Base-by-base conservation (phyloP, 768 basidiomycete species). In the Suillus discolor region DNA sequence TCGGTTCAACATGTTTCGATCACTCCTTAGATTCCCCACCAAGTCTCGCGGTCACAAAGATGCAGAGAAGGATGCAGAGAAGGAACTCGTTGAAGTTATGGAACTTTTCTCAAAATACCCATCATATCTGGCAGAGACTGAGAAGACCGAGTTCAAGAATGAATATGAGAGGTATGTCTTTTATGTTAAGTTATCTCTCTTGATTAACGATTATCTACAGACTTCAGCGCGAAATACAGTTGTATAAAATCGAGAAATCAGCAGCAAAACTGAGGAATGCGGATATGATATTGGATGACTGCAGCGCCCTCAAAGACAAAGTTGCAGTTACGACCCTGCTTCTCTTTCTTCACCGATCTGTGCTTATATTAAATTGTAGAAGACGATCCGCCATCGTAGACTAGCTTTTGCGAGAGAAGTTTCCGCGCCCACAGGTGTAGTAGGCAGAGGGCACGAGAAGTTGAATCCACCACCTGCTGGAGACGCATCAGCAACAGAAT, bases 11-110 rank as follows among this genome's bases (percentile, higher is more conserved):
- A 60, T 60, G 59, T 18, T 60, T 41, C 59, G 25, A 11, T 60
- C 59, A 7, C 39, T 60, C 41, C 28, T 41, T 20, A 25, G 25
- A 31, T 20, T 28, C 11, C 18, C 28, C 59, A 28, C 28, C 25
- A 60, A 60, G 59, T 3, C 25, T 6, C 41, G 6, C 28, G 12
- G 11, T 20, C 41, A 42, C 28, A 18, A 42, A 42, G 59, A 60
- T 4, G 25, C 59, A 60, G 59, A 60, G 25, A 60, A 60, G 25
- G 59, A 60, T 11, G 25, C 59, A 60, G 59, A 60, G 25, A 60
- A 41, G 25, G 41, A 60, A 60, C 59, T 60, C 25, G 12, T 12
- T 13, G 41, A 60, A 20, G 59, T 42, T 41, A 28, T 20, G 38
- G 18, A 28, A 18, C 41, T 60, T 60, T 42, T 39, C 18, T 42